Percentiles rank a stretch among this genome's conserved stretches.
These are phyloP conservation scores for Phytophthora nicotianae DNA, from an alignment of 352 stramenopile species.

Conservation along the genomic window DNA sequence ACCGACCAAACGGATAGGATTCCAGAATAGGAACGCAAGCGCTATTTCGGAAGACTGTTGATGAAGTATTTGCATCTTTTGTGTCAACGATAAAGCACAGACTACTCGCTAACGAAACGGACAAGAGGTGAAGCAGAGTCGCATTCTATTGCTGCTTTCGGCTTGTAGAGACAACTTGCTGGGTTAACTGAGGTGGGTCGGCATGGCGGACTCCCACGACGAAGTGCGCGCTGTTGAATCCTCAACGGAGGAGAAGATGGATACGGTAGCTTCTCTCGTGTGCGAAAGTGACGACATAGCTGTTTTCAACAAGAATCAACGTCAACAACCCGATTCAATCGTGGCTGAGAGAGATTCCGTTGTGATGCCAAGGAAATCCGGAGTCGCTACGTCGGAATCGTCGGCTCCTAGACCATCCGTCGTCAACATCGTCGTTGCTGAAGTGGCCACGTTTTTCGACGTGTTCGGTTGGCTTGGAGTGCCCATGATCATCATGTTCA, in stretches of 20 bases:
- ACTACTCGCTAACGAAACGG: not conserved
- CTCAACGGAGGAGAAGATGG: not conserved
- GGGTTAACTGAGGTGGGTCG: not conserved
- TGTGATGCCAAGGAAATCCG: too few relatives aligned
- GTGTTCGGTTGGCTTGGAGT: constrained; percentile 46
- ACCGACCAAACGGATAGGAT: not conserved
- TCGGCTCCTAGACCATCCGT: constrained; percentile 12
- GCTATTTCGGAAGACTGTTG: not conserved
- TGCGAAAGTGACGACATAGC: not conserved
- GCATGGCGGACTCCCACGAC: not conserved
- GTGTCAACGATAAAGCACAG: not conserved
- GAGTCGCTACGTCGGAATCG: too few relatives aligned
- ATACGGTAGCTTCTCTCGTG: not conserved
- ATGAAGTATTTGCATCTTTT: not conserved
- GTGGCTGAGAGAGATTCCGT: too few relatives aligned
- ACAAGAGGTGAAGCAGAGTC: not conserved
- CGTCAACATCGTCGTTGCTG: constrained; percentile 10
- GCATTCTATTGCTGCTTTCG: not conserved
- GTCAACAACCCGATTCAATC: not conserved
- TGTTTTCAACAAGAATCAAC: not conserved
- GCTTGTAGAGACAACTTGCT: not conserved
- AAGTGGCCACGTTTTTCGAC: constrained; percentile 30
- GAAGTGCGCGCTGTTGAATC: not conserved
- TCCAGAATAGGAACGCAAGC: not conserved
- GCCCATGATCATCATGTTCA: constrained; percentile 44